phyloP scores from a whole-genome alignment of 2,329 filamentous ascomycete genomes.

The Lasiodiplodia theobromae region DNA sequence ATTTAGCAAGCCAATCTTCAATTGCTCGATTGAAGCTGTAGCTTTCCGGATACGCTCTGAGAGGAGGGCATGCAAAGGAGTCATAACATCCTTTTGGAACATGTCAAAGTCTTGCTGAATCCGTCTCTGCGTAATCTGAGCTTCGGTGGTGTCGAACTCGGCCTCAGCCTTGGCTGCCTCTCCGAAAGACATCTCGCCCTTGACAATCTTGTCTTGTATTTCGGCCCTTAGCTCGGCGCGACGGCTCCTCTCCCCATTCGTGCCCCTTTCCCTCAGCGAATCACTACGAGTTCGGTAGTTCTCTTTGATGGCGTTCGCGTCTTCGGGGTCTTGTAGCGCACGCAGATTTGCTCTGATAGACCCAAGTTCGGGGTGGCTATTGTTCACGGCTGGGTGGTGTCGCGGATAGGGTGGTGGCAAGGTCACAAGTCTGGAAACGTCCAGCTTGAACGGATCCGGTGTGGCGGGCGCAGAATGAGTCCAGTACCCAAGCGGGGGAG shows the following conservation, averaged over 20 bases:
- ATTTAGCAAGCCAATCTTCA: conserved; percentile 75
- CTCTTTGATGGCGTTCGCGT: conserved; percentile 73
- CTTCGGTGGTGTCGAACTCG: conserved; percentile 74
- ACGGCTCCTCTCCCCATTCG: conserved; percentile 64
- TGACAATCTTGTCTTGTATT: conserved; percentile 78
- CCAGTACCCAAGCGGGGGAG: conserved; percentile 51
- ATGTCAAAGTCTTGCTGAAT: conserved; percentile 82
- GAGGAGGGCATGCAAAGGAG: conserved; percentile 81
- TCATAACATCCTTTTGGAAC: conserved; percentile 83
- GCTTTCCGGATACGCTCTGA: conserved; percentile 77
- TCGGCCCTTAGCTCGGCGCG: conserved; percentile 73
- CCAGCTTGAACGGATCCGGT: conserved; percentile 66
- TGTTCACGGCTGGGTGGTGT: conserved; percentile 94
- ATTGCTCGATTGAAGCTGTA: conserved; percentile 77
- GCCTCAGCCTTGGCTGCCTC: conserved; percentile 84
- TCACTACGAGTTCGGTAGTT: conserved; percentile 59
- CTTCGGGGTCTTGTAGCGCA: conserved; percentile 73
- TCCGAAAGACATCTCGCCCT: conserved; percentile 80
- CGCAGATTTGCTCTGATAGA: conserved; percentile 78
- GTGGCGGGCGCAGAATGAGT: conserved; percentile 51
- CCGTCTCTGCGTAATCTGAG: conserved; percentile 72
- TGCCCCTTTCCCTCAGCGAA: conserved; percentile 61
- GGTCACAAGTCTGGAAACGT: conserved; percentile 91
- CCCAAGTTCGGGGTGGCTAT: conserved; percentile 89
- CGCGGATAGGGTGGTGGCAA: conserved; percentile 92